Base-by-base conservation (phyloP, 2,329 filamentous ascomycete genomes). In the Sarocladium kiliense region DNA sequence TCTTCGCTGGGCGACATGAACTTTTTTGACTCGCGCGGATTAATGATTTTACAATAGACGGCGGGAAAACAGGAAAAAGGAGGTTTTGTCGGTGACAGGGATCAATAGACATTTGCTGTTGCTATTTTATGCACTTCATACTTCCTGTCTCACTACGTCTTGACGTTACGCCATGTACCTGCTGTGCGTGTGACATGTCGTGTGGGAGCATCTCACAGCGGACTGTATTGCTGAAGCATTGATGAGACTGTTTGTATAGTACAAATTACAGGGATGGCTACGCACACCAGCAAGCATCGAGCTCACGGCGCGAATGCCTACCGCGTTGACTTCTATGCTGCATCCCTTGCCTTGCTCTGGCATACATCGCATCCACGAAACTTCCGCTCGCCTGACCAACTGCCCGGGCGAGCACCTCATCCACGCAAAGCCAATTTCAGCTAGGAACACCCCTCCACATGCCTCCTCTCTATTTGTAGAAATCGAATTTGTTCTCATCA, bases 391-490 rank as follows among this genome's bases (percentile, higher is more conserved):
- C n/a, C n/a, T n/a, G n/a, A n/a, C n/a, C n/a, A n/a, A n/a, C n/a
- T n/a, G n/a, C n/a, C n/a, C n/a, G n/a, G n/a, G n/a, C n/a, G n/a
- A n/a, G n/a, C n/a, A n/a, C n/a, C n/a, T n/a, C n/a, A n/a, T n/a
- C n/a, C n/a, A n/a, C n/a, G n/a, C n/a, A n/a, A n/a, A n/a, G n/a
- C n/a, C n/a, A n/a, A n/a, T n/a, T n/a, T n/a, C n/a, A n/a, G n/a
- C n/a, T n/a, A n/a, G n/a, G n/a, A n/a, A n/a, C n/a, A n/a, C n/a
- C n/a, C n/a, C n/a, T n/a, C n/a, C n/a, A n/a, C n/a, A n/a, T n/a
- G n/a, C n/a, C n/a, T n/a, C n/a, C n/a, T 6, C 54, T 60, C 73
- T 86, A 90, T 75, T 89, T 91, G 82, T 95, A 95, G 74, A 95
- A 97, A 72, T 97, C 92, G 68, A 95, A 95, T 77, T 89, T 89